Evolutionary conservation across 768 basidiomycete species (phyloP).

Genomic region (Boletellus ananas): DNA sequence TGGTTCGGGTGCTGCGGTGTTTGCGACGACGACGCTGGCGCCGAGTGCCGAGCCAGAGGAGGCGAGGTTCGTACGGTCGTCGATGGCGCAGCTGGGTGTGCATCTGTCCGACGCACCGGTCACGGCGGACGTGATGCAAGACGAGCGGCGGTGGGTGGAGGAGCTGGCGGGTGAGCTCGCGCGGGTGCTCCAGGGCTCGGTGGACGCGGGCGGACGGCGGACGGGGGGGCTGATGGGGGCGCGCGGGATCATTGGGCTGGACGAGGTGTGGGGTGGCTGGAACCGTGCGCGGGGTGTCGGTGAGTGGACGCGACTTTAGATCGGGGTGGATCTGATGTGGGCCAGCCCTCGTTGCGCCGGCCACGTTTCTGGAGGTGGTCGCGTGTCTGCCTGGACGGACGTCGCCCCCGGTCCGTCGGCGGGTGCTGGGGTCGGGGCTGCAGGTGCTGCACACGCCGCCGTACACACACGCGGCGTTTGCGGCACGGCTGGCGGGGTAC

Average conservation of each 20-base stretch:
- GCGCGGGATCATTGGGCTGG: slow-evolving; percentile 79
- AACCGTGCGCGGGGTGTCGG: slow-evolving; percentile 90
- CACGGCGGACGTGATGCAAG: slow-evolving; percentile 83
- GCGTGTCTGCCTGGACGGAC: slow-evolving; percentile 66
- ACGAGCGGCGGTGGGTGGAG: slow-evolving; percentile 75
- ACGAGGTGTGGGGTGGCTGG: slow-evolving; percentile 96
- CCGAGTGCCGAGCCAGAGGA: slow-evolving; percentile 67
- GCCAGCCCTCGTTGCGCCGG: slow-evolving; percentile 86
- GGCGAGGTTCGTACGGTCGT: slow-evolving; percentile 82
- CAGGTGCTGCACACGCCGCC: slow-evolving; percentile 80
- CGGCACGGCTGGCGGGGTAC: slow-evolving; percentile 55
- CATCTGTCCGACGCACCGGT: slow-evolving; percentile 76
- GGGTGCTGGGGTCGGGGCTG: slow-evolving; percentile 70
- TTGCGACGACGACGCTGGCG: slow-evolving; percentile 29
- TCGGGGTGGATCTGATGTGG: neutral
- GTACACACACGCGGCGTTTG: slow-evolving; percentile 67
- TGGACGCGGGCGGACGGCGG: slow-evolving; percentile 15
- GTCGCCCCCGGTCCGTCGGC: slow-evolving; percentile 58
- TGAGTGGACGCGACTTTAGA: slow-evolving; percentile 28
- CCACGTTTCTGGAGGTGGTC: slow-evolving; percentile 74
- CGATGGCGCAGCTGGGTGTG: slow-evolving; percentile 86
- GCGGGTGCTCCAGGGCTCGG: slow-evolving; percentile 55
- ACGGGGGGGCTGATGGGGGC: slow-evolving; percentile 66
- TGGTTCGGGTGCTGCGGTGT: slow-evolving; percentile 9
- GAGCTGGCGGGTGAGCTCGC: slow-evolving; percentile 82